Base-by-base conservation (phyloP, 139 green algal genomes). In the Parachlorella kessleri region DNA sequence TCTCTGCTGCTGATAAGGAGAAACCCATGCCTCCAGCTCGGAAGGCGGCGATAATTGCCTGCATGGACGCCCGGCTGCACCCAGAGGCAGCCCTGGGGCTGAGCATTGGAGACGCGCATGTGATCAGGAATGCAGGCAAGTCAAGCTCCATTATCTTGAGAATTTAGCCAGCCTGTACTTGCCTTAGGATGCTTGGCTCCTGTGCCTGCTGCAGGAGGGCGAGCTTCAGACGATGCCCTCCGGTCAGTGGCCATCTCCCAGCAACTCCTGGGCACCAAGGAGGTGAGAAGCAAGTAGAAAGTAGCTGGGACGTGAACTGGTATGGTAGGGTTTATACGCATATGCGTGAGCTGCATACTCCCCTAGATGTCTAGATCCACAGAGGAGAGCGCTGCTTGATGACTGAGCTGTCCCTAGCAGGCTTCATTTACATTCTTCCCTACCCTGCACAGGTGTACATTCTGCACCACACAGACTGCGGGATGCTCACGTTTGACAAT, bases 381-480 rank as follows among this genome's bases (percentile, higher is more conserved):
- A n/a, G n/a, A n/a, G n/a, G n/a, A n/a, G n/a, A n/a, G 48, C 21
- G 48, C 48, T 59, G 48, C 48, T 59, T 59, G 14, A 59, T 18
- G 48, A 14, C 48, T 59, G 48, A 59, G 14, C 48, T 28, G 21
- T 59, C 14, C 14, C 48, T 28, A 59, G 21, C 48, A 59, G 48
- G 14, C 48, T 59, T 59, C 14, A 59, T 14, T 59, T 18, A 59
- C 48, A 59, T 14, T 18, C 21, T 59, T 59, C 48, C 48, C 48
- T 59, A 14, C 48, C 48, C 48, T 59, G 14, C 48, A 14, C 48
- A 59, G 48, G 81, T 93, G 23, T 70, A 89, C 32, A 73, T 94
- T 55, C 72, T 94, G 5, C 90, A 94, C 72, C 90, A 94, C 79
- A 94, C 90, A 9, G 79, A 94, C 72, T 94, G 90, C 75, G 90